These are phyloP conservation scores for Termitomyces sp. DNA, from an alignment of 768 basidiomycete genomes.

Conservation along the genomic window DNA sequence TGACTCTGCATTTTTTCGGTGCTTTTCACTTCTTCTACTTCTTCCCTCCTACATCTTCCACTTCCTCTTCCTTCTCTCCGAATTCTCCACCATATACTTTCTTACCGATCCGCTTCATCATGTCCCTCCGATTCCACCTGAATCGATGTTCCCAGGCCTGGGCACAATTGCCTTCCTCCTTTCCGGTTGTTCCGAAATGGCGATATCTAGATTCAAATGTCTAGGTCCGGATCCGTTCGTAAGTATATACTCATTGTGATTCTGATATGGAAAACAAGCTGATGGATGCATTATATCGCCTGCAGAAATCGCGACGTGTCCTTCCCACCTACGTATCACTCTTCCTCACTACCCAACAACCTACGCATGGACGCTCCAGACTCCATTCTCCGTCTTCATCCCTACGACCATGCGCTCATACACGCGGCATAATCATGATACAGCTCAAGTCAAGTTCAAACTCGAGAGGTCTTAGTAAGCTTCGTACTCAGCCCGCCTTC, in stretches of 20 bases:
- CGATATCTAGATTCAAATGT: not conserved
- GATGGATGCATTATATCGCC: not conserved
- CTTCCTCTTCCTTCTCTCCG: not conserved
- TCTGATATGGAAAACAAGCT: no score
- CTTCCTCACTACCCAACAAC: not conserved
- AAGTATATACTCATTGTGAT: not conserved
- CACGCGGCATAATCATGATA: not conserved
- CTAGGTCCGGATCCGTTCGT: not conserved
- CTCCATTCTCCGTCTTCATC: not conserved
- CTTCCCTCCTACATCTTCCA: no score
- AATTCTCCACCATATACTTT: not conserved
- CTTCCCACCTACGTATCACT: no score
- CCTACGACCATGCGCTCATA: not conserved
- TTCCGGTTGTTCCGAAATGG: not conserved
- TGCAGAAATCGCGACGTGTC: not conserved
- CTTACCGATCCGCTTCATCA: not conserved
- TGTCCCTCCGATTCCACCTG: not conserved
- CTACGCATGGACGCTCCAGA: not conserved
- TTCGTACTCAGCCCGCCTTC: not conserved
- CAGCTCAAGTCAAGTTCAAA: not conserved
- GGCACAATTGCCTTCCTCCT: no score
- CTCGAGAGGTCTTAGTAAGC: not conserved
- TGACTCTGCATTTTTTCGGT: not conserved
- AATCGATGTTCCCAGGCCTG: not conserved
- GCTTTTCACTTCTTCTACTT: not conserved